Evolutionary conservation across 2,329 filamentous ascomycete genomes (phyloP), one percentile per base, ranked within the genome.

Genomic region (Phialophora expanda): DNA sequence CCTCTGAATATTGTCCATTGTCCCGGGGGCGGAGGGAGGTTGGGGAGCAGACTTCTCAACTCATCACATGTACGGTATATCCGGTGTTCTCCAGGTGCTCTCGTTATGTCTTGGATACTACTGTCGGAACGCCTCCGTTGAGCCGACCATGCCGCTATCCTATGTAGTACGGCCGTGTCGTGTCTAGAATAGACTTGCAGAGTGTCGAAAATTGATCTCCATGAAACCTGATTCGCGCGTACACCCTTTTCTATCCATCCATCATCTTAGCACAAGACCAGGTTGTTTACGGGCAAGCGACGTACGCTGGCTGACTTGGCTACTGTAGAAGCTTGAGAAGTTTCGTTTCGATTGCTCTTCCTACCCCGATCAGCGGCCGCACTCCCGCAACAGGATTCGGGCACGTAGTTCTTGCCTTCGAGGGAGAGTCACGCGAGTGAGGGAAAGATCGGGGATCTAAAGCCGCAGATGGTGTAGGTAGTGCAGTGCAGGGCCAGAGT

Each of bases 301-400:
- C 17, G 17, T 5, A 44, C 11, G 32, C 32, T 34, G 17, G 17
- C 17, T 44, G 7, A n/a, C 17, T 20, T 44, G 6, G 8, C 17
- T 44, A 20, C 38, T 14, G 14, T 22, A 50, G 38, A 59, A 59
- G 44, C 56, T 51, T 51, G 44, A 24, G 41, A 59, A 59, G 14
- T n/a, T 34, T 34, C 32, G 9, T 34, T 12, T 4, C 56, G 17
- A 30, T 34, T 32, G 56, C 7, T 22, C n/a, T 3, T 51, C 44
- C 26, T 24, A 34, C 8, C n/a, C 26, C 30, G 56, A 59, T 50
- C 44, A 51, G 22, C 14, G n/a, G 28, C 44, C 26, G 56, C 38
- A 44, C 17, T 6, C 17, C 17, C 38, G 17, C 17, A 8, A 44
- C 6, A n/a, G 4, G 38, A 44, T 44, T 11, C 17, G n/a, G 14